These are phyloP conservation scores for Pythium coloratum DNA, from an alignment of 352 stramenopile species.

Conservation along the genomic window DNA sequence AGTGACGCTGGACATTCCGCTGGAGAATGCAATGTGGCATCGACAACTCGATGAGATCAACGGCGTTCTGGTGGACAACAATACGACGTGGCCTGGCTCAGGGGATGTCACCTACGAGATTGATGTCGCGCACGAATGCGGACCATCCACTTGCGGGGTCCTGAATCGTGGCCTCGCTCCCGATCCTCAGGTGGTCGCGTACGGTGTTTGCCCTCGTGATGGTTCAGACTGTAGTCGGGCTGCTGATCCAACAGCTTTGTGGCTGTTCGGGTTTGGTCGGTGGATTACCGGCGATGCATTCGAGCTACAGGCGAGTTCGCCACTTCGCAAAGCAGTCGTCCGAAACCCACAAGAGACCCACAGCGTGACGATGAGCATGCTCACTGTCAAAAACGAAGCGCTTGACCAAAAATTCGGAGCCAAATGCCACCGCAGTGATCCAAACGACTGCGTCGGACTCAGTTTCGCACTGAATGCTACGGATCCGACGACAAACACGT, in stretches of 20 bases:
- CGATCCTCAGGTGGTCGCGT: conserved; percentile 16
- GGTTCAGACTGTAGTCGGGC: neutral
- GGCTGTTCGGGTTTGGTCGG: conserved; percentile 17
- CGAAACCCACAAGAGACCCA: conserved; percentile 13
- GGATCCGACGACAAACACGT: neutral
- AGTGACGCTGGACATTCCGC: conserved; percentile 12
- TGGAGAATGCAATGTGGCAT: conserved; percentile 13
- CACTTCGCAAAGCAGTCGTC: conserved; percentile 7
- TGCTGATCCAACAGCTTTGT: neutral
- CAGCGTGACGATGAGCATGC: neutral
- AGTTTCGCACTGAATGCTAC: neutral
- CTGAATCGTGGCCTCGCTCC: conserved; percentile 9
- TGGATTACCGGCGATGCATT: conserved; percentile 8
- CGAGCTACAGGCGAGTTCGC: neutral
- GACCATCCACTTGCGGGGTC: conserved; percentile 11
- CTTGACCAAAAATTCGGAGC: neutral
- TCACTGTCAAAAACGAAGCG: conserved; percentile 4
- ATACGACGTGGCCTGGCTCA: conserved; percentile 4
- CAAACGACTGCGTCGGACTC: neutral
- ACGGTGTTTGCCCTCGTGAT: conserved; percentile 4
- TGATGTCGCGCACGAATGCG: conserved; percentile 17
- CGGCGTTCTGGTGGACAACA: neutral
- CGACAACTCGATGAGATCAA: conserved; percentile 5
- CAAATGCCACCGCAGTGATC: neutral
- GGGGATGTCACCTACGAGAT: conserved; percentile 18